Evolutionary conservation across 2,329 filamentous ascomycete species (phyloP), one percentile per base, ranked within the genome.

Genomic region (Ambrosiella cleistominuta): DNA sequence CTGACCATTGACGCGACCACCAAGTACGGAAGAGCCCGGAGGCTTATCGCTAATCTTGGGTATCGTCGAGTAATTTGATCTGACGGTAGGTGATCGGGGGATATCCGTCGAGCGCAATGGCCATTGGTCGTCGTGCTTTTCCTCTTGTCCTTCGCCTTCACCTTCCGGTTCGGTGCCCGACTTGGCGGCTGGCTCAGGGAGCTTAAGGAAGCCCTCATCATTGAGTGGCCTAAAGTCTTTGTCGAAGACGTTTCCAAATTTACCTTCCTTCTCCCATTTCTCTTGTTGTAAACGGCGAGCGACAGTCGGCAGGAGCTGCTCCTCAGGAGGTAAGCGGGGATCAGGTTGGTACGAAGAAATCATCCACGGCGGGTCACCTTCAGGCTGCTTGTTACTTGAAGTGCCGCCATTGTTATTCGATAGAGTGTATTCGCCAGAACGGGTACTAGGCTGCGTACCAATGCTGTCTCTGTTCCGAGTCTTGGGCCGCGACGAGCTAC

Each of bases 311-410:
- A 98, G 80, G 57, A 98, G 82, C 67, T 98, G 93, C 69, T 98
- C 87, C 62, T 98, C 93, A 0, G 89, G 93, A 5, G 93, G 93
- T 39, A 98, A 75, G 61, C 89, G 84, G 37, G 93, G 93, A 67
- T 98, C 93, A 0, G 93, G 93, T 66, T 94, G 95, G 70, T 96
- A 98, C 70, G 95, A 88, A 19, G 86, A 87, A 51, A 93, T 80
- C 70, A 97, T 80, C 93, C 93, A 98, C 56, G 93, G 93, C 8
- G 93, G 89, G 57, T 97, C 91, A 17, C 93, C 93, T 73, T 97
- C 93, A 0, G 90, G 90, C 47, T 83, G 80, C 66, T 88, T 80
- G 75, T 69, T 66, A 69, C 65, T 67, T 13, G 53, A 51, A 7
- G 55, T 45, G 8, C 17, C 15, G 1, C 19, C 13, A 61, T 63